A percentile compares a stretch with the other conserved stretches of the same genome.
Conservation (phyloP, 2,329 filamentous ascomycete genomes). For the Calonectria pseudoreteaudii region DNA sequence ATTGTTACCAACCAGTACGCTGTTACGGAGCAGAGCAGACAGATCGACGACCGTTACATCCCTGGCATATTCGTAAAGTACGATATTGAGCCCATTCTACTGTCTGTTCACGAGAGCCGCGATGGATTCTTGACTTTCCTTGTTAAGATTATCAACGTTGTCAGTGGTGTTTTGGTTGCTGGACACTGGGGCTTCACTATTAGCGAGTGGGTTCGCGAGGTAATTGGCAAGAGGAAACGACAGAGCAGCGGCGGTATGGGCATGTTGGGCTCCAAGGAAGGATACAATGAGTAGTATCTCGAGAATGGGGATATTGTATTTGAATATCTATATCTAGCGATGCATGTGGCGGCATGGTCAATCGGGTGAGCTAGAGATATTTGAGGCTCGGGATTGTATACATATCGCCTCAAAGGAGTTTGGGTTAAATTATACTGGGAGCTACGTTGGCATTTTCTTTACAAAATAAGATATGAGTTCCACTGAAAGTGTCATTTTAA, state of each 20-base stretch:
- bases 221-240: conserved; percentile 60
- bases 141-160: conserved; percentile 88
- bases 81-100: conserved; percentile 94
- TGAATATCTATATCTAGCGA: conserved; percentile 16
- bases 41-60: conserved; percentile 75
- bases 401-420: conserved; percentile 36
- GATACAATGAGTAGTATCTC: conserved; percentile 42
- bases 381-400: conserved; percentile 30
- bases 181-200: conserved; percentile 94
- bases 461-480: conserved; percentile 22
- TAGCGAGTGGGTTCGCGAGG: conserved; percentile 76
- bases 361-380: conserved; percentile 29
- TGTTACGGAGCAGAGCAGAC: conserved; percentile 86
- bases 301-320: background rate
- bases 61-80: conserved; percentile 99
- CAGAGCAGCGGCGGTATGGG: conserved; percentile 60
- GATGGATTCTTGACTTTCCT: conserved; percentile 79
- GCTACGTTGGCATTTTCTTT: conserved; percentile 24
- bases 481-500: background rate
- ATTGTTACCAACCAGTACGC: conserved; percentile 98
- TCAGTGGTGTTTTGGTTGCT: conserved; percentile 90
- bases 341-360: conserved; percentile 25
- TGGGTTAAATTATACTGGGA: conserved; percentile 36
- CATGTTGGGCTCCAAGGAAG: conserved; percentile 62
- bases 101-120: conserved; percentile 86